Evolutionary conservation across 768 basidiomycete genomes (phyloP), one percentile per base, ranked within the genome.

Genomic region (Lactarius sanguifluus): DNA sequence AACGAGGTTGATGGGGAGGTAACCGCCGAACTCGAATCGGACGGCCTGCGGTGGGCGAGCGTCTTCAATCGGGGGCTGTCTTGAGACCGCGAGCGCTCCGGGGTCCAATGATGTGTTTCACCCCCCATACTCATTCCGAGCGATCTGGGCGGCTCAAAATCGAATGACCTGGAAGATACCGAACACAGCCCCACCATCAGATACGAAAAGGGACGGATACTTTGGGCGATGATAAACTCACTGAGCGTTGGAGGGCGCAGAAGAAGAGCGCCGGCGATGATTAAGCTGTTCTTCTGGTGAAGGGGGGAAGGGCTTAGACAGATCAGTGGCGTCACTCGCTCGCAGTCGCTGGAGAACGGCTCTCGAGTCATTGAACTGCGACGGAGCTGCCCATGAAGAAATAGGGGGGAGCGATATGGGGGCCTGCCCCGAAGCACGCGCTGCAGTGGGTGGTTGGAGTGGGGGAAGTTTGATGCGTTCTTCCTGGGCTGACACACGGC

Each of bases 401-500:
- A 90, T 89, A 1, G 88, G 87, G 1, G 88, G 89, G 4, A 90
- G 73, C 1, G 86, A 83, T 67, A 86, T 87, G 2, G 79, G 76
- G 1, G 81, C 74, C 18, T 76, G 75, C 32, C 71, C 76, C 18
- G 75, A 69, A 50, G 72, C 72, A 57, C 68, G 73, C 1, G 74
- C 69, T 1, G 72, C 71, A 5, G 70, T 71, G 16, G 78, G 77
- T 23, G 79, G 73, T 18, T 79, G 79, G 54, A 82, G 77, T 25
- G 81, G 81, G 18, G 81, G 79, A 23, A 82, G 70, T 41, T 72
- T 75, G 62, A 81, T 79, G 38, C 75, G 74, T 55, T 81, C 79
- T 34, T 76, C 74, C 52, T 23, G 76, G 67, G 69, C n/a, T 25
- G 47, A 68, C 20, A 43, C 25, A 7, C 47, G 64, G 16, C 57